Base-by-base conservation (phyloP, 139 green algal species). In the Haematococcus lacustris region DNA sequence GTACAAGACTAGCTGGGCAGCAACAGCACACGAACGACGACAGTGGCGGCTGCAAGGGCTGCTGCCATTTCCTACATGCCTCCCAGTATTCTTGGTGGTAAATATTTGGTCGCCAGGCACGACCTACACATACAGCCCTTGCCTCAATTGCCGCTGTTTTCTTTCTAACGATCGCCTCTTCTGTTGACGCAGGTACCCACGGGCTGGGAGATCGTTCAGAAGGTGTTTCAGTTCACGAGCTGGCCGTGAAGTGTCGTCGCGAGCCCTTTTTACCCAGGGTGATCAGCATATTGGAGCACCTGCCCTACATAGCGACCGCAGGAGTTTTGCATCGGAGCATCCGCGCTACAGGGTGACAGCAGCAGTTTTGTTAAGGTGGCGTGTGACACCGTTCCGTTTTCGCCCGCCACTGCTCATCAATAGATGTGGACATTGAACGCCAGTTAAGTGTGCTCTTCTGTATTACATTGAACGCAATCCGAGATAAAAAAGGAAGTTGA, bases 141-240 rank as follows among this genome's bases (percentile, higher is more conserved):
- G 34, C 28, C 57, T 37, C 21, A 30, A 17, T 17, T 65, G 25
- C 28, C 57, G 21, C 32, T 57, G 47, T 28, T 21, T 21, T 57
- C 13, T 57, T 13, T 21, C 13, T 21, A 57, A 57, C 47, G 47
- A 21, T 57, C 13, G 47, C 6, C 57, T 65, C 57, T 17, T 21
- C 34, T 43, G 62, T 37, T 4, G 9, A 7, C 65, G 61, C 86
- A 92, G 74, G 70, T 98, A 3, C 95, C 95, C 57, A 98, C 93
- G 7, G 95, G 95, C 37, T 71, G 96, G 4, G 93, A 98, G 74
- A 98, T 98, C 78, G 93, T 98, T 21, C 81, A 32, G 59, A 97
- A 94, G 78, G 79, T 90, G 26, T 79, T 79, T 35, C 37, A 79
- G 47, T 79, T 79, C 62, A 80, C 75, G 0, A 50, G 28, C 3